A percentile compares a stretch with the other conserved stretches of the same genome.
Conservation (phyloP, 1,139 yeast genomes). For the Taphrina betulina region DNA sequence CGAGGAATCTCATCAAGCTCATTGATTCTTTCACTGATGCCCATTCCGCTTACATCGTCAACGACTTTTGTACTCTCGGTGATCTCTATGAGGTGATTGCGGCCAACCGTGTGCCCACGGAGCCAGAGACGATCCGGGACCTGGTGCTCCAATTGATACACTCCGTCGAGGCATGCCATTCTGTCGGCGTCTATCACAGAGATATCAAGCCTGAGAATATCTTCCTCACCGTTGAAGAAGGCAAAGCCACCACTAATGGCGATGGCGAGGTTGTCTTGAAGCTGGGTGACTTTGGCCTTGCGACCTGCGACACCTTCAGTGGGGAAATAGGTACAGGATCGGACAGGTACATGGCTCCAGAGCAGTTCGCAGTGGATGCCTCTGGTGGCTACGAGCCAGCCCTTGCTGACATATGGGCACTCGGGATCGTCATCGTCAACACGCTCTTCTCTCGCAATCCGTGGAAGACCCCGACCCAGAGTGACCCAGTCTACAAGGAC, state of each 20-base stretch:
- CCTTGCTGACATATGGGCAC: conserved; percentile 88
- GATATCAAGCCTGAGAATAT: conserved; percentile 89
- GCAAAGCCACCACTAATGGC: conserved; percentile 68
- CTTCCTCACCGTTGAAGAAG: conserved; percentile 59
- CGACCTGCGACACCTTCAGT: conserved; percentile 63
- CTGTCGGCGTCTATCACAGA: conserved; percentile 84
- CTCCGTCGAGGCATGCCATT: conserved; percentile 85
- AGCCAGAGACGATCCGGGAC: conserved; percentile 66
- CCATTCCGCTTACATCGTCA: conserved; percentile 55
- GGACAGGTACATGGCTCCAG: conserved; percentile 98
- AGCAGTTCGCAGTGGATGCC: conserved; percentile 53
- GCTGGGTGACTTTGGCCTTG: conserved; percentile 94
- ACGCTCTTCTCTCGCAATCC: conserved; percentile 89
- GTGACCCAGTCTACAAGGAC: conserved; percentile 82
- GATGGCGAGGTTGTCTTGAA: conserved; percentile 89
- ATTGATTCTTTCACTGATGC: conserved; percentile 72
- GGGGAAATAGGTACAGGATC: conserved; percentile 89
- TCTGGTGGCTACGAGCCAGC: conserved; percentile 74
- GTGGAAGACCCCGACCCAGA: conserved; percentile 73
- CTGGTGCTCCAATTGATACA: conserved; percentile 74
- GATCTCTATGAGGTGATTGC: conserved; percentile 92
- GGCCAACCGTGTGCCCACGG: conserved; percentile 68
- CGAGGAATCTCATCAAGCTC: conserved; percentile 58
- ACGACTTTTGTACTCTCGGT: conserved; percentile 89
- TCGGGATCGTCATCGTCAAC: conserved; percentile 82